These are phyloP conservation scores for Microstegium vimineum DNA, from an alignment of 176 grass and related monocot species.

Conservation along the genomic window DNA sequence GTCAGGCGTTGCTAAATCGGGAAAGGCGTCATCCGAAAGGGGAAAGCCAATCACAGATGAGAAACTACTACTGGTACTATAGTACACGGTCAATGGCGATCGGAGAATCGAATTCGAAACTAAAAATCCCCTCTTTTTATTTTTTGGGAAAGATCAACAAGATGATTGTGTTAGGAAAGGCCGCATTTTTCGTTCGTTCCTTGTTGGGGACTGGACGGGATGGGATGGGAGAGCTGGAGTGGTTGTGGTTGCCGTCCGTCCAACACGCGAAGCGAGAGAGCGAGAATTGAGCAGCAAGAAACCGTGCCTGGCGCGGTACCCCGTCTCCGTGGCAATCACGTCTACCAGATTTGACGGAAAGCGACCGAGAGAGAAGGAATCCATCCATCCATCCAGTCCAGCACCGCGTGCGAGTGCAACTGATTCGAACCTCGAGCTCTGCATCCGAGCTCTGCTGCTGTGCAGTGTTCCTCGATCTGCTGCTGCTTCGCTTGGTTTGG, in stretches of 20 bases:
- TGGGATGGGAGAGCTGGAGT: neutral
- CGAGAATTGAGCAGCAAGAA: constrained; percentile 15
- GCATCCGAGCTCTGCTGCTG: constrained; percentile 29
- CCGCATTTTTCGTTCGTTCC: neutral
- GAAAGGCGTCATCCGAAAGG: neutral
- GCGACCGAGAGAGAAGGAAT: neutral
- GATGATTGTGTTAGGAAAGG: neutral
- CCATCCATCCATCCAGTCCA: neutral
- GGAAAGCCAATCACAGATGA: neutral
- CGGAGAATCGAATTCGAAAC: neutral
- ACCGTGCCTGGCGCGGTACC: neutral
- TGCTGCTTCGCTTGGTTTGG: neutral
- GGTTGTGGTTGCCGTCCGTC: constrained; percentile 12
- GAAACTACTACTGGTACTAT: neutral
- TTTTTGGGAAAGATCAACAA: neutral
- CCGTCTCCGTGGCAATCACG: neutral
- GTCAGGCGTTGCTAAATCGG: neutral
- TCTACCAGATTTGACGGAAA: neutral
- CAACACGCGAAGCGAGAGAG: neutral
- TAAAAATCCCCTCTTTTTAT: neutral
- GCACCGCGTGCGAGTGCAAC: constrained; percentile 11
- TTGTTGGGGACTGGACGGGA: neutral
- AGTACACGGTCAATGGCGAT: neutral
- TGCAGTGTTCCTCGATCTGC: constrained; percentile 36
- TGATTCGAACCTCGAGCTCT: constrained; percentile 14